Percentiles rank a stretch among this genome's conserved stretches.
phyloP scores from a whole-genome alignment of 2,329 filamentous ascomycete genomes.

The Aschersonia sp. region DNA sequence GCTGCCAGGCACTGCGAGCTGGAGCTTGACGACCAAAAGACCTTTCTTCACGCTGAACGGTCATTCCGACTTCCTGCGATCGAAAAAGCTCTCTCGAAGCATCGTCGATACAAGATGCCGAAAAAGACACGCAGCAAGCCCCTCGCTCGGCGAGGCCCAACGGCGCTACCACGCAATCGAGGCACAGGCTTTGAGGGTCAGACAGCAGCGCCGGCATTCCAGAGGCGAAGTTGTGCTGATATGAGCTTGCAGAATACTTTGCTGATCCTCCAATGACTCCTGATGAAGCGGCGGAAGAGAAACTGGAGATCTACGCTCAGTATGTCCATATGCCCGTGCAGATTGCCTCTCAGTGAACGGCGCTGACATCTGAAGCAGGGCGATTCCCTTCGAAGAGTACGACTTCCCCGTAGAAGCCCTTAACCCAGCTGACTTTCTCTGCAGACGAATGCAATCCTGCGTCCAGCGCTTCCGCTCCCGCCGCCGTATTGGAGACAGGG shows the following conservation, averaged over 20 bases:
- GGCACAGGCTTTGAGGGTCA: slow-evolving; percentile 57
- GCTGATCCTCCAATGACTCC: slow-evolving; percentile 68
- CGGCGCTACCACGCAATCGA: slow-evolving; percentile 25
- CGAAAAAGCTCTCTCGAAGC: background rate
- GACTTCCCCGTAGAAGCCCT: background rate
- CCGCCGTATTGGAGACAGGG: slow-evolving; percentile 52
- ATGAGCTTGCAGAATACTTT: slow-evolving; percentile 43
- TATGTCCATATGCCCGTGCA: slow-evolving; percentile 24
- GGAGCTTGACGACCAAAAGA: too few relatives aligned
- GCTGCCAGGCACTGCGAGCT: too few relatives aligned
- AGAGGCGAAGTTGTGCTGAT: background rate
- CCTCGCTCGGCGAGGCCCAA: slow-evolving; percentile 18
- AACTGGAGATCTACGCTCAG: slow-evolving; percentile 47
- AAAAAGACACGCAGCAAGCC: slow-evolving; percentile 9
- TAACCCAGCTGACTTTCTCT: background rate
- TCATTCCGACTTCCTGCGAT: too few relatives aligned
- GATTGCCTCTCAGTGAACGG: background rate
- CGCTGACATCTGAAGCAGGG: background rate
- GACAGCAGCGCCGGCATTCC: background rate
- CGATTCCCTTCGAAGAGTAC: slow-evolving; percentile 41
- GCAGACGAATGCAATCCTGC: slow-evolving; percentile 70
- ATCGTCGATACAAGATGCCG: slow-evolving; percentile 6
- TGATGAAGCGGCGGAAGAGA: slow-evolving; percentile 50
- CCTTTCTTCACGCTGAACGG: too few relatives aligned
- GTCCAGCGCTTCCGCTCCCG: slow-evolving; percentile 69